A percentile compares a stretch with the other conserved stretches of the same genome.
Evolutionary conservation across 768 basidiomycete species (phyloP).

Genomic region (Cyathus striatus): DNA sequence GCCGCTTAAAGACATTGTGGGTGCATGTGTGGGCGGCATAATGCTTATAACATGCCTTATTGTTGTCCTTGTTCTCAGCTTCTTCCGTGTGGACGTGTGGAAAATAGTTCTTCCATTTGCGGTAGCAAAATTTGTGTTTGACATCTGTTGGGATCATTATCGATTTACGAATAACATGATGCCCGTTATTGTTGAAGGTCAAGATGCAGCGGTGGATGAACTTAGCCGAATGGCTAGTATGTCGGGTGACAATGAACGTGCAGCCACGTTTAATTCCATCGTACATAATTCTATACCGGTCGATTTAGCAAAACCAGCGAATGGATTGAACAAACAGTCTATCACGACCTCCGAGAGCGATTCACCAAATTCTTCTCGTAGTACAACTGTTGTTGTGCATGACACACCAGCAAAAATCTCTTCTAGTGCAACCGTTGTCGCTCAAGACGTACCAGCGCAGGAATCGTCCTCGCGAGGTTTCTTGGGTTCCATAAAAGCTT

Average conservation of each 20-base stretch:
- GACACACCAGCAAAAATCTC: too few relatives aligned
- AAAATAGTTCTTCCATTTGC: slow-evolving; percentile 83
- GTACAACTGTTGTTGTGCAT: too few relatives aligned
- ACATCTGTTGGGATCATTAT: slow-evolving; percentile 57
- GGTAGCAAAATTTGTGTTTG: slow-evolving; percentile 61
- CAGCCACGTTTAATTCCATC: slow-evolving; percentile 12
- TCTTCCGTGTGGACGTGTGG: slow-evolving; percentile 77
- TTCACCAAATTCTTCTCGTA: too few relatives aligned
- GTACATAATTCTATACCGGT: too few relatives aligned
- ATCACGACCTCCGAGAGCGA: too few relatives aligned
- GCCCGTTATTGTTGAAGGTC: slow-evolving; percentile 9
- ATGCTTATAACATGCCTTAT: slow-evolving; percentile 64
- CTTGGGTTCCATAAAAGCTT: slow-evolving; percentile 10
- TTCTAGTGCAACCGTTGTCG: too few relatives aligned
- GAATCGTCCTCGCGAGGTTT: too few relatives aligned
- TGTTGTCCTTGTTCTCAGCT: slow-evolving; percentile 74
- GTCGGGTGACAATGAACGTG: slow-evolving; percentile 9
- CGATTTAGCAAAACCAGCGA: too few relatives aligned
- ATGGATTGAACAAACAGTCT: too few relatives aligned
- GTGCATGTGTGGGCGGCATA: slow-evolving; percentile 69
- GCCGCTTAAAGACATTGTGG: slow-evolving; percentile 66
- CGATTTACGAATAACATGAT: slow-evolving; percentile 22
- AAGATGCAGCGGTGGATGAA: slow-evolving; percentile 21
- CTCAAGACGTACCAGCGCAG: too few relatives aligned
- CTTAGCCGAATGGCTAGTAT: slow-evolving; percentile 23